Conservation (phyloP, 257 asterid genomes). For the Perilla frutescens region DNA sequence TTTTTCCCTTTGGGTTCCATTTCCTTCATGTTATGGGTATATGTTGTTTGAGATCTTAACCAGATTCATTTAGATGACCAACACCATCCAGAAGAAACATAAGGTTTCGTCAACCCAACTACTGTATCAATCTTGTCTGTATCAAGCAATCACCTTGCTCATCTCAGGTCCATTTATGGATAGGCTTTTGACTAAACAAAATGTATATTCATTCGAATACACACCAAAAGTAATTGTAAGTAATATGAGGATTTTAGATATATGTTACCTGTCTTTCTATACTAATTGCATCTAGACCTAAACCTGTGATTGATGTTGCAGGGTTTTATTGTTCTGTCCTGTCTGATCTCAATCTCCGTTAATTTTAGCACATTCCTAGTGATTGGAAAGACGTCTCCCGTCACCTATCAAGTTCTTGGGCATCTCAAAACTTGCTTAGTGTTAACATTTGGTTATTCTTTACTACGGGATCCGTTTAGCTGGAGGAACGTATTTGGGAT, state of each 20-base stretch:
- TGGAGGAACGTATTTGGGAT: constrained; percentile 77
- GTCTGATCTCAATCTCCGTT: constrained; percentile 73
- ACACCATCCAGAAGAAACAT: constrained; percentile 87
- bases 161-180: constrained; percentile 86
- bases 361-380: constrained; percentile 83
- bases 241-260: constrained; percentile 9
- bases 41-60: constrained; percentile 56
- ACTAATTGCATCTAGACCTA: constrained; percentile 38
- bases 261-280: constrained; percentile 25
- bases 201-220: constrained; percentile 78
- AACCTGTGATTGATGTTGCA: constrained; percentile 44
- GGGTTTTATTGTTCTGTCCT: constrained; percentile 71
- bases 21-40: constrained; percentile 25
- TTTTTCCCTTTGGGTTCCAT: constrained; percentile 16
- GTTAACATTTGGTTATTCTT: constrained; percentile 62
- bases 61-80: constrained; percentile 78
- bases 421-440: constrained; percentile 82
- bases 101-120: constrained; percentile 91
- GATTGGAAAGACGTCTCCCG: constrained; percentile 81
- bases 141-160: constrained; percentile 79
- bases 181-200: constrained; percentile 67
- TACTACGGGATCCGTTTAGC: constrained; percentile 66
- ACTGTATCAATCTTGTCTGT: constrained; percentile 82
- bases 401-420: constrained; percentile 82
- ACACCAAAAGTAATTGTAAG: constrained; percentile 79